Conservation (phyloP, 257 asterid species). For the Coffea canephora region DNA sequence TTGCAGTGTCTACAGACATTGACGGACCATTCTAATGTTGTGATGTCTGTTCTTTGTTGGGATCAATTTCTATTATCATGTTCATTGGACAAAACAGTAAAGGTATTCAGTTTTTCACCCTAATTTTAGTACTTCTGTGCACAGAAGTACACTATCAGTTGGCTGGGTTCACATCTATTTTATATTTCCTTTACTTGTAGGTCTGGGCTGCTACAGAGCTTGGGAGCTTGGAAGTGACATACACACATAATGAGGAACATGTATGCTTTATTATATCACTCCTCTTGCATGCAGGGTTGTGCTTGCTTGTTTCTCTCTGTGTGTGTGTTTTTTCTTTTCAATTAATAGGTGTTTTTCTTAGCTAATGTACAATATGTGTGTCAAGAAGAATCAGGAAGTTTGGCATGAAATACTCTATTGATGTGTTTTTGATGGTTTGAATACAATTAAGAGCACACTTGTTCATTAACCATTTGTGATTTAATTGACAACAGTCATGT, state of each 20-base stretch:
- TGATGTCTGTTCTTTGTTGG: slow-evolving; percentile 98
- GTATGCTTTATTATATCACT: slow-evolving; percentile 41
- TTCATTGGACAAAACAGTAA: slow-evolving; percentile 86
- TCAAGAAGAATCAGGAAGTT: background rate
- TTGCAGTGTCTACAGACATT: slow-evolving; percentile 83
- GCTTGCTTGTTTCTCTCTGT: background rate
- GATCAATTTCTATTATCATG: slow-evolving; percentile 95
- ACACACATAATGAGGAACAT: slow-evolving; percentile 78
- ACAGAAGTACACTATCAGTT: background rate
- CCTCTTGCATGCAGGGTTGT: background rate
- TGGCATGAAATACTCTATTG: background rate
- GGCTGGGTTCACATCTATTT: slow-evolving; percentile 14
- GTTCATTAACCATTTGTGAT: background rate
- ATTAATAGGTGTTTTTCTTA: background rate
- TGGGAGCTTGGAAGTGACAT: slow-evolving; percentile 93
- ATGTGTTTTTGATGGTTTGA: background rate
- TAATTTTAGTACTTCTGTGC: background rate
- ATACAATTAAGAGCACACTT: background rate
- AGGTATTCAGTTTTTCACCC: slow-evolving; percentile 37
- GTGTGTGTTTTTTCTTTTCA: background rate
- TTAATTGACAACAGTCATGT: background rate
- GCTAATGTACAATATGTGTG: background rate
- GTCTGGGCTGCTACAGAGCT: slow-evolving; percentile 83
- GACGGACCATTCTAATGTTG: slow-evolving; percentile 76
- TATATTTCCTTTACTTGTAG: slow-evolving; percentile 33